Percentiles rank a stretch among this genome's conserved stretches.
Conservation (phyloP, 2,329 filamentous ascomycete genomes). For the Daldinia sp. region DNA sequence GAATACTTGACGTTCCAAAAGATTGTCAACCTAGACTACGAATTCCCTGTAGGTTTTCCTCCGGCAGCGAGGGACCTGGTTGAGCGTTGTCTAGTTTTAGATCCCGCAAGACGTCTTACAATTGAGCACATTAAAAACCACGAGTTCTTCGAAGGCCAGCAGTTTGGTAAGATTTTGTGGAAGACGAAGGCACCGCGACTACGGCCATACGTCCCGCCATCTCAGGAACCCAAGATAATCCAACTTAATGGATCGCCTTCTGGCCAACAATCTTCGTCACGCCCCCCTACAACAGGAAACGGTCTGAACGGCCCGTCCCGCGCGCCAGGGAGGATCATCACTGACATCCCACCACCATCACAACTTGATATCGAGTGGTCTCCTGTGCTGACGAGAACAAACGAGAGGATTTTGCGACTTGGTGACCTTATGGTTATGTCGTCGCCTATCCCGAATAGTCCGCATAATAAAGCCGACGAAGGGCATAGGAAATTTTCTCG, state of each 20-base stretch:
- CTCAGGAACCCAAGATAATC: conserved; percentile 79
- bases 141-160: conserved; percentile 89
- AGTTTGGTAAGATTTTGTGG: conserved; percentile 88
- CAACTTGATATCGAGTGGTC: conserved; percentile 99
- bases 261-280: conserved; percentile 47
- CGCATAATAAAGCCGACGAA: conserved; percentile 77
- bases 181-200: conserved; percentile 88
- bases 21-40: conserved; percentile 93
- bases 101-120: conserved; percentile 84
- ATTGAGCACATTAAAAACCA: conserved; percentile 98
- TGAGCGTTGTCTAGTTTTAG: conserved; percentile 88
- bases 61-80: conserved; percentile 87
- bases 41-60: conserved; percentile 91
- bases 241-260: conserved; percentile 72
- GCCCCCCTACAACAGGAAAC: conserved; percentile 54
- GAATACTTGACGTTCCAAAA: conserved; percentile 99
- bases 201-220: conserved; percentile 82
- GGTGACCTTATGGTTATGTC: conserved; percentile 90
- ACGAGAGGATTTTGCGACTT: conserved; percentile 93
- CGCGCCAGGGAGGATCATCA: conserved; percentile 84
- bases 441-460: conserved; percentile 79
- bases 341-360: conserved; percentile 94
- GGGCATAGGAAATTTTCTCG: conserved; percentile 89
- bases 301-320: conserved; percentile 63
- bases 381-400: conserved; percentile 87